A percentile compares a stretch with the other conserved stretches of the same genome.
These are phyloP conservation scores for Nakazawaea sp. DNA, from an alignment of 805 yeast species.

Conservation along the genomic window DNA sequence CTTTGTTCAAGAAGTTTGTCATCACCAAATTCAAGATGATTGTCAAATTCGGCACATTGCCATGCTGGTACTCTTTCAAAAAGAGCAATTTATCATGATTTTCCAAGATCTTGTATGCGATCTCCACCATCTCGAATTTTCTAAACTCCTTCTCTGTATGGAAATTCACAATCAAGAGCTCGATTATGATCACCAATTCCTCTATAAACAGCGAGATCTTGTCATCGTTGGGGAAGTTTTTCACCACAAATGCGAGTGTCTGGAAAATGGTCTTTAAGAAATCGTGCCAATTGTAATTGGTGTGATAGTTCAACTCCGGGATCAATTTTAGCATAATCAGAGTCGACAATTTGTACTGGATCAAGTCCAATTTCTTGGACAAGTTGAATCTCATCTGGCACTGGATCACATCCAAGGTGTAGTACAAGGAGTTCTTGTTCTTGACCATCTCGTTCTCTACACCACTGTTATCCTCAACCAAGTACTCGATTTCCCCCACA, in stretches of 20 bases:
- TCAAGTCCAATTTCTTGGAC: conserved; percentile 27
- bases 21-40: not conserved
- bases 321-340: conserved; percentile 22
- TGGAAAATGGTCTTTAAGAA: conserved; percentile 24
- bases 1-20: not conserved
- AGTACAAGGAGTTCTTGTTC: conserved; percentile 24
- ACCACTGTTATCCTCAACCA: not conserved
- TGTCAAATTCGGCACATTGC: conserved; percentile 5
- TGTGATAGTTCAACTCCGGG: conserved; percentile 1
- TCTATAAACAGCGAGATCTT: conserved; percentile 17
- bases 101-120: conserved; percentile 9
- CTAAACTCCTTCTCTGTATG: not conserved
- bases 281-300: conserved; percentile 28
- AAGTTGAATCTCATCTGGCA: conserved; percentile 28
- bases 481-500: conserved; percentile 15
- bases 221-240: conserved; percentile 9
- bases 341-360: conserved; percentile 22
- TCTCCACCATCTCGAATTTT: not conserved
- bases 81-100: conserved; percentile 1
- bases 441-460: conserved; percentile 11
- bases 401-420: conserved; percentile 26
- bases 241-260: conserved; percentile 17
- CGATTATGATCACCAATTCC: conserved; percentile 19
- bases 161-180: conserved; percentile 13
- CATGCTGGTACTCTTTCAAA: conserved; percentile 1